These are phyloP conservation scores for Venturia carpophila DNA, from an alignment of 2,329 filamentous ascomycete species.

Conservation along the genomic window DNA sequence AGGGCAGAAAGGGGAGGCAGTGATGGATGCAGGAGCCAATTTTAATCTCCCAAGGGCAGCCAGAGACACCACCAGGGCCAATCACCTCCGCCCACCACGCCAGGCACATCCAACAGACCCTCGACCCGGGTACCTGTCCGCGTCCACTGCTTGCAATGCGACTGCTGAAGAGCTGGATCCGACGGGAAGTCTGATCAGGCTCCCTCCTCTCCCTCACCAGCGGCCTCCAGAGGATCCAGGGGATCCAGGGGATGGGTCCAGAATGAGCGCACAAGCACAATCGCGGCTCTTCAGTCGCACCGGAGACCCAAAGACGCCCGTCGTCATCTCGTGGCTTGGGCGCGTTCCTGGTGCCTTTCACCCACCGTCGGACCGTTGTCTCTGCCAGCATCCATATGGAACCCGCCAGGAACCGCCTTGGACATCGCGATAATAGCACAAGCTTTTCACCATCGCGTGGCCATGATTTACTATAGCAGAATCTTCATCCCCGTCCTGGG, in stretches of 20 bases:
- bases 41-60: not conserved
- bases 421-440: not conserved
- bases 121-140: not conserved
- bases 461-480: not conserved
- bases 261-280: too few species aligned
- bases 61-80: not conserved
- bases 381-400: not conserved
- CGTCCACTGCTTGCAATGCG: not conserved
- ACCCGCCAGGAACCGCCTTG: not conserved
- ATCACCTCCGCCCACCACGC: not conserved
- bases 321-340: not conserved
- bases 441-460: not conserved
- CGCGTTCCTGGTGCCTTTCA: not conserved
- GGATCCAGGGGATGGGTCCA: not conserved
- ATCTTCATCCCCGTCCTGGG: too few species aligned
- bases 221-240: not conserved
- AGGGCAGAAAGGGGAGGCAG: too few species aligned
- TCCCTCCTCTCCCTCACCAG: not conserved
- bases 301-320: not conserved
- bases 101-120: not conserved
- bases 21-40: not conserved
- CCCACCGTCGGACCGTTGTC: not conserved
- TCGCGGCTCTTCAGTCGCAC: not conserved
- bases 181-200: not conserved
- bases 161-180: not conserved